phyloP scores from a whole-genome alignment of 306 rosid species.

The Erythrophleum fordii region DNA sequence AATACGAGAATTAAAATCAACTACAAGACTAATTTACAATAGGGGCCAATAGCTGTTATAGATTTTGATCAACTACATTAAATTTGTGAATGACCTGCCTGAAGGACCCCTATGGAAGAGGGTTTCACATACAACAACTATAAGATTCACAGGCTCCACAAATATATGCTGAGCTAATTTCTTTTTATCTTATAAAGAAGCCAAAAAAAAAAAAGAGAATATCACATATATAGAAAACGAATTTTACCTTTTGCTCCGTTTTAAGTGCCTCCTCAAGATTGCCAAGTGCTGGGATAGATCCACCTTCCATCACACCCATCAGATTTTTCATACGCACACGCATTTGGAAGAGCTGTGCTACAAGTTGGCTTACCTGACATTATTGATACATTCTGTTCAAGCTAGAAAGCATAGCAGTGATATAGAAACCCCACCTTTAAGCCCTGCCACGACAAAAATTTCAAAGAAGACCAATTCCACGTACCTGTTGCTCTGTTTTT shows the following conservation, averaged over 20 bases:
- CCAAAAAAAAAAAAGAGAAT: not conserved
- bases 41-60: not conserved
- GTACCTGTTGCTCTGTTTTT: conserved; percentile 96
- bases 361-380: conserved; percentile 84
- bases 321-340: conserved; percentile 92
- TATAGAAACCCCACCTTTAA: conserved; percentile 19
- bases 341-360: conserved; percentile 96
- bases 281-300: conserved; percentile 80
- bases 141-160: not conserved
- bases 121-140: not conserved
- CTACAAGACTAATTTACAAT: conserved; percentile 8
- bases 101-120: conserved; percentile 22
- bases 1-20: not conserved
- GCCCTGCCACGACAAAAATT: conserved; percentile 1
- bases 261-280: conserved; percentile 92
- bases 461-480: not conserved
- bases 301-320: conserved; percentile 93
- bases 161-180: not conserved
- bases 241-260: conserved; percentile 79
- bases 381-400: conserved; percentile 32
- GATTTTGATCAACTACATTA: conserved; percentile 2
- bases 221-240: conserved; percentile 22
- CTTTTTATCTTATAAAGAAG: not conserved
- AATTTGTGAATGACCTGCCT: conserved; percentile 5
- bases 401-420: conserved; percentile 24